These are phyloP conservation scores for Dryas integrifolia DNA, from an alignment of 331 rosid genomes.

Conservation along the genomic window DNA sequence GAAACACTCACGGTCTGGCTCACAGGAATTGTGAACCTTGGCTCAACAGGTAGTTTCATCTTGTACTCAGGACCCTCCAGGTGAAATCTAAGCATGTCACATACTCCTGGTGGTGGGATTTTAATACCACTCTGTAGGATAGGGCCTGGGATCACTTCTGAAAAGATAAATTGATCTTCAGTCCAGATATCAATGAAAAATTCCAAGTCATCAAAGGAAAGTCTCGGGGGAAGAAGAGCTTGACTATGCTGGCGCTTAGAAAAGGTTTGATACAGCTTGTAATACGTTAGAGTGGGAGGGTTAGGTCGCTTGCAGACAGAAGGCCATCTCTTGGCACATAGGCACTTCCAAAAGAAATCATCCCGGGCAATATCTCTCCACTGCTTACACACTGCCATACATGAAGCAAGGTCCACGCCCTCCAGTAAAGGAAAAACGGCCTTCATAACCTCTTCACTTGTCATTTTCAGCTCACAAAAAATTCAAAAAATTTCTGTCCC, in stretches of 20 bases:
- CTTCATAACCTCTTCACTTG: constrained; percentile 63
- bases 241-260: constrained; percentile 45
- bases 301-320: constrained; percentile 69
- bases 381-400: constrained; percentile 70
- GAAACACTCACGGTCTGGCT: constrained; percentile 65
- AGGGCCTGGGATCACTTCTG: constrained; percentile 70
- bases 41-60: constrained; percentile 70
- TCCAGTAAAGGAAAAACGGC: constrained; percentile 76
- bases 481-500: not conserved
- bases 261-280: constrained; percentile 54
- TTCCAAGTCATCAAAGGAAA: constrained; percentile 71
- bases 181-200: constrained; percentile 80
- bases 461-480: constrained; percentile 41
- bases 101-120: constrained; percentile 48
- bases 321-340: constrained; percentile 85
- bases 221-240: constrained; percentile 67
- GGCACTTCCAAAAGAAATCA: constrained; percentile 85
- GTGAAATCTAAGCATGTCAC: constrained; percentile 52
- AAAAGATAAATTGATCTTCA: constrained; percentile 51
- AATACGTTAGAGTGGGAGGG: constrained; percentile 54
- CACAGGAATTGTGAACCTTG: constrained; percentile 59
- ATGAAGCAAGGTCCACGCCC: constrained; percentile 69
- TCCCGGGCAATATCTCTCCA: constrained; percentile 77
- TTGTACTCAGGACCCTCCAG: constrained; percentile 58
- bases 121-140: constrained; percentile 47